These are phyloP conservation scores for Cronartium ribicola DNA, from an alignment of 1,284 basidiomycete species.

Conservation along the genomic window DNA sequence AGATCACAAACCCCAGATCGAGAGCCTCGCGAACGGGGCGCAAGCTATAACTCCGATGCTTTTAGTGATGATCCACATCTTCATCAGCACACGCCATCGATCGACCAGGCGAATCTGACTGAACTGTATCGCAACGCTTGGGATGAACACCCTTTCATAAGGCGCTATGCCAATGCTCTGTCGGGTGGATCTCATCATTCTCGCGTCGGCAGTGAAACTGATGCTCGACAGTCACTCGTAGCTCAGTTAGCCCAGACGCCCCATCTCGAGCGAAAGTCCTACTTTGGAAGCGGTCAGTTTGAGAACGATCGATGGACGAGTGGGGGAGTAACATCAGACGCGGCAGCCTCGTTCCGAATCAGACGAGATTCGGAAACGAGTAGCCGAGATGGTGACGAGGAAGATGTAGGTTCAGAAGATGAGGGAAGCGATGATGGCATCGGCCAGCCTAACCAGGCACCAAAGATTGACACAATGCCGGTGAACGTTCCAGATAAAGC, in stretches of 20 bases:
- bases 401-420: constrained; percentile 38
- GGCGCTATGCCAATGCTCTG: constrained; percentile 22
- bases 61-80: background rate
- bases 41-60: constrained; percentile 1
- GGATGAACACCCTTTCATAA: constrained; percentile 34
- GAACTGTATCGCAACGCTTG: constrained; percentile 40
- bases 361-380: constrained; percentile 28
- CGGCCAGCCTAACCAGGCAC: background rate
- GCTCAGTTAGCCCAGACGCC: constrained; percentile 31
- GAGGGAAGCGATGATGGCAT: constrained; percentile 24
- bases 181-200: background rate
- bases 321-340: background rate
- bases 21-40: too few relatives aligned
- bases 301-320: background rate
- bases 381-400: constrained; percentile 39
- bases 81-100: background rate
- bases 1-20: constrained; percentile 4
- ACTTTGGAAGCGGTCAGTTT: background rate
- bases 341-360: constrained; percentile 21
- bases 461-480: background rate
- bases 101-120: constrained; percentile 13
- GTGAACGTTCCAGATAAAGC: background rate
- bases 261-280: constrained; percentile 24
- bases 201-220: background rate
- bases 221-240: background rate